Evolutionary conservation across 352 stramenopile genomes (phyloP).

Genomic region (Pilasporangium apinafurcum): DNA sequence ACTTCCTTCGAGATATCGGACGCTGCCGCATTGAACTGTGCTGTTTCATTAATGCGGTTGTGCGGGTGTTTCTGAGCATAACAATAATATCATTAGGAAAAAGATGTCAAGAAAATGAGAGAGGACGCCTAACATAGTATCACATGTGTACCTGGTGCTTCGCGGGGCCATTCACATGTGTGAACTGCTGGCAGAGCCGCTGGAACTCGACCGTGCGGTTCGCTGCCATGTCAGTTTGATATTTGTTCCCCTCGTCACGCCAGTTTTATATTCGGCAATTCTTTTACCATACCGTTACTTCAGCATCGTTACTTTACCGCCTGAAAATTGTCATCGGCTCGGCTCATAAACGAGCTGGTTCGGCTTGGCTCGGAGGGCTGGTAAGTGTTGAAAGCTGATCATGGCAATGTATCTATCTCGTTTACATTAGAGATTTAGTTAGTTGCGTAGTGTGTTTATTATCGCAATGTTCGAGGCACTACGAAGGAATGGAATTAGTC

Average conservation of each 20-base stretch:
- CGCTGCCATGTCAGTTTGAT: constrained; percentile 32
- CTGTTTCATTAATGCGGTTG: constrained; percentile 58
- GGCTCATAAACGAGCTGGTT: background rate
- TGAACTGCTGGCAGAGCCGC: constrained; percentile 52
- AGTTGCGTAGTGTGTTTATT: no score
- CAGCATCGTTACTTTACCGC: constrained; percentile 14
- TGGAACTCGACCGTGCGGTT: constrained; percentile 69
- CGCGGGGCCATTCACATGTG: constrained; percentile 20
- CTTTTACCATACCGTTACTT: constrained; percentile 10
- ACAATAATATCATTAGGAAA: background rate
- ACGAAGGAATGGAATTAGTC: no score
- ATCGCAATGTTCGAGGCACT: no score
- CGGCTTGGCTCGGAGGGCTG: background rate
- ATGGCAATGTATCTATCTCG: no score
- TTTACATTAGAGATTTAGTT: no score
- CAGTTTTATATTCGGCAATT: background rate
- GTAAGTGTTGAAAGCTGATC: no score
- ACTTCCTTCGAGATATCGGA: constrained; percentile 83
- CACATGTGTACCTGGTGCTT: constrained; percentile 13
- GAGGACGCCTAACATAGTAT: background rate
- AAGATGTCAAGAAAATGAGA: background rate
- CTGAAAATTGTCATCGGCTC: background rate
- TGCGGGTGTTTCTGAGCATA: constrained; percentile 29
- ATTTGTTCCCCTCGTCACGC: background rate
- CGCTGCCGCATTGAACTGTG: constrained; percentile 72